Evolutionary conservation across 768 basidiomycete genomes (phyloP).

Genomic region (Suillus lakei): DNA sequence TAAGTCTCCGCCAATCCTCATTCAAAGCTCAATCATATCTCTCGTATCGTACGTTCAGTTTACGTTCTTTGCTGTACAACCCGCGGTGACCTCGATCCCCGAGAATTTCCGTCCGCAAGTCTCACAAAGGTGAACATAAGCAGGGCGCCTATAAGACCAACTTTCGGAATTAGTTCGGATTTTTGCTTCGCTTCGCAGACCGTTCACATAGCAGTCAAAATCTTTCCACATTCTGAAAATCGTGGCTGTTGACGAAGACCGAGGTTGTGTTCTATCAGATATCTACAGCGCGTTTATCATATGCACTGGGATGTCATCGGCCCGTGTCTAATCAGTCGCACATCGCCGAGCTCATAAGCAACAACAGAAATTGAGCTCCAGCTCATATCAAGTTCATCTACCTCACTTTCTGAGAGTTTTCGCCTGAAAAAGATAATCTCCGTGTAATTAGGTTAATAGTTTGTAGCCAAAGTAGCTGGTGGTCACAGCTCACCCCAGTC

Average conservation of each 20-base stretch:
- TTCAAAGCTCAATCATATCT: background rate
- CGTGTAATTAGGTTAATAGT: background rate
- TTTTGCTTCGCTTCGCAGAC: background rate
- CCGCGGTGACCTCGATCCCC: background rate
- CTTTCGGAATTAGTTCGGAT: background rate
- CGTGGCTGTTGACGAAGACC: too few species aligned
- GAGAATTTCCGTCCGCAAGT: background rate
- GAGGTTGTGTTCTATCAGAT: background rate
- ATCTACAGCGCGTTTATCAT: background rate
- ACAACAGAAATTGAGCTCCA: background rate
- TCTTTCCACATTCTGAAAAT: too few species aligned
- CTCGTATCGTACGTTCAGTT: background rate
- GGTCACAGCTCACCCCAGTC: too few species aligned
- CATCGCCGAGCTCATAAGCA: slow-evolving; percentile 1
- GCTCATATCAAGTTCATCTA: slow-evolving; percentile 4
- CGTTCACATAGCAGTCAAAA: too few species aligned
- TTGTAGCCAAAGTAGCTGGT: background rate
- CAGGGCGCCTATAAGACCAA: background rate
- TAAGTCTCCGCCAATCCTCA: background rate
- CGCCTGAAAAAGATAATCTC: slow-evolving; percentile 3
- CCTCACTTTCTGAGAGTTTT: background rate
- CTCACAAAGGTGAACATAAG: background rate
- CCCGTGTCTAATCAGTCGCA: slow-evolving; percentile 5
- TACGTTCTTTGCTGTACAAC: background rate
- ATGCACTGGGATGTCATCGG: background rate